These are phyloP conservation scores for Phytophthora tentaculata DNA, from an alignment of 352 stramenopile species.

Conservation along the genomic window DNA sequence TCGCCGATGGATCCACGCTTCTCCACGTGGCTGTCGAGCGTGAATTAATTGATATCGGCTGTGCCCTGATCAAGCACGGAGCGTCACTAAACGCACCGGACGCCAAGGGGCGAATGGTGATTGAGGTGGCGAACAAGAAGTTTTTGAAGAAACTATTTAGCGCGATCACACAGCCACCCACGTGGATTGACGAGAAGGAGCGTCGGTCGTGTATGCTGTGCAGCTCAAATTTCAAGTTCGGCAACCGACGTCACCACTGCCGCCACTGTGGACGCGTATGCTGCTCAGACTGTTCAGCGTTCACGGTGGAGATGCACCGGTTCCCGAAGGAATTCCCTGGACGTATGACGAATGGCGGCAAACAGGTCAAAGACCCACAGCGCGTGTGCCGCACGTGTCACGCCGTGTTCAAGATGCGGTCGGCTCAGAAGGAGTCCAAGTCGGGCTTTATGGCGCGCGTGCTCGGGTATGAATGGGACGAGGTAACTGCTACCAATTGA, in stretches of 20 bases:
- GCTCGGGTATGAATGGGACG: conserved; percentile 88
- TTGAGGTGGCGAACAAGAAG: conserved; percentile 83
- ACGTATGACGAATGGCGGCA: conserved; percentile 63
- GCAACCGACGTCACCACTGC: conserved; percentile 82
- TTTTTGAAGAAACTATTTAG: conserved; percentile 86
- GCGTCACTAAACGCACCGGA: conserved; percentile 79
- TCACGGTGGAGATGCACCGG: conserved; percentile 77
- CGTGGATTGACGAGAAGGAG: conserved; percentile 84
- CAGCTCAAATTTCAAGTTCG: conserved; percentile 77
- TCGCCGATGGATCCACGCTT: conserved; percentile 83
- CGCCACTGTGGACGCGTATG: conserved; percentile 87
- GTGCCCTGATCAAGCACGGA: conserved; percentile 70
- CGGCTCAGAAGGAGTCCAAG: conserved; percentile 85
- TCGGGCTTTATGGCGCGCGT: conserved; percentile 84
- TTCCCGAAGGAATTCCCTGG: conserved; percentile 89
- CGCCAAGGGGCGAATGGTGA: conserved; percentile 70
- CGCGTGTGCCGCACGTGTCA: conserved; percentile 86
- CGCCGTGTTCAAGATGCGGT: conserved; percentile 87
- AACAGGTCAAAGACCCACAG: conserved; percentile 80
- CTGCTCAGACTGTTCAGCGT: conserved; percentile 84
- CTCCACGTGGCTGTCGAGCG: conserved; percentile 85
- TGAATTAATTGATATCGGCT: conserved; percentile 84
- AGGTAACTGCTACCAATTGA: conserved; percentile 61
- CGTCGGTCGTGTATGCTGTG: conserved; percentile 81
- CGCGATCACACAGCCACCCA: conserved; percentile 73